Conservation (phyloP, 208 protist genomes). For the Trichomonas vaginalis region DNA sequence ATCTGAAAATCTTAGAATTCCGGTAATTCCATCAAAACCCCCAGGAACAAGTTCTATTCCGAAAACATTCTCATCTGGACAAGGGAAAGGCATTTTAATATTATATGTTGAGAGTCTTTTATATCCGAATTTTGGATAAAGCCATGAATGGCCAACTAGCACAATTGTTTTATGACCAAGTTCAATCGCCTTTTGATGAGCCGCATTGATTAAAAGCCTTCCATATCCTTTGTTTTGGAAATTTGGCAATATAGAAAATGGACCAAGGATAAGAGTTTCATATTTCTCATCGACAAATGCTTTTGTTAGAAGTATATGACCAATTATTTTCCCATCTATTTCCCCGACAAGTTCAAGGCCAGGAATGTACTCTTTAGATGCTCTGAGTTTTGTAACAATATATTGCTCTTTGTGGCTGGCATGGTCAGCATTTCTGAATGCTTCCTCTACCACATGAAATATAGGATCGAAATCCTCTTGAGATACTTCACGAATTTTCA, state of each 20-base stretch:
- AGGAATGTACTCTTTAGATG: neutral
- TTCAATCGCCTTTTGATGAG: neutral
- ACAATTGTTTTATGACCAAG: neutral
- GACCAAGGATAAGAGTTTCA: neutral
- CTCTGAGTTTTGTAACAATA: neutral
- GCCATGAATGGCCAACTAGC: neutral
- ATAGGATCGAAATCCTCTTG: neutral
- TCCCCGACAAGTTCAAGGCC: neutral
- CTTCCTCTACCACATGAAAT: neutral
- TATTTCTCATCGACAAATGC: neutral
- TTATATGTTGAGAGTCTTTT: neutral
- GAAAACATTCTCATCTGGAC: neutral
- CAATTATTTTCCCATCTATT: neutral
- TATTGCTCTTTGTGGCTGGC: neutral
- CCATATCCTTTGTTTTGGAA: neutral
- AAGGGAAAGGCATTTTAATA: neutral
- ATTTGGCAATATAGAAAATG: neutral
- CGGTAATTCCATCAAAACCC: too few species aligned
- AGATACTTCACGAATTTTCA: neutral
- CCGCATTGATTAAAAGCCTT: neutral
- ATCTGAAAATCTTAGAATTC: too few species aligned
- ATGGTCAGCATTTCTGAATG: neutral
- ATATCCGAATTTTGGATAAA: neutral
- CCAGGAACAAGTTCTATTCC: neutral
- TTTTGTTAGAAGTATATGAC: neutral